phyloP scores from a whole-genome alignment of 2,329 filamentous ascomycete genomes.

The Juglanconis sp. region DNA sequence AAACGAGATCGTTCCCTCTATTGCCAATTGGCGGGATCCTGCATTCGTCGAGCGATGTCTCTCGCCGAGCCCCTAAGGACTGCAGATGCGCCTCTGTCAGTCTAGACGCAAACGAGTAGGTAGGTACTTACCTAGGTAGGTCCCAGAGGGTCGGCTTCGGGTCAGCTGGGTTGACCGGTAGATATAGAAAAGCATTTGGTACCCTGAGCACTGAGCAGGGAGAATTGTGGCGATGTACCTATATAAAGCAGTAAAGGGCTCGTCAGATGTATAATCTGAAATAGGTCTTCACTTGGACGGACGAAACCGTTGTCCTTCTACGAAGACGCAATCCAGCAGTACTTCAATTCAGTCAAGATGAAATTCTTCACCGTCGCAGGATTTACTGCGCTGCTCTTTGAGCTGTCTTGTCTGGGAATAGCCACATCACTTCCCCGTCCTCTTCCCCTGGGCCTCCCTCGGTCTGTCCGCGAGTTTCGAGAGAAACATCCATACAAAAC shows the following conservation, averaged over 20 bases:
- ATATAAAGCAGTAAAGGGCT: too few species aligned
- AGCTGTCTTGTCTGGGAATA: slow-evolving; percentile 21
- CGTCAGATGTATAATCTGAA: neutral
- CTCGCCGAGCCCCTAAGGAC: neutral
- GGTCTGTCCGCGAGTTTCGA: slow-evolving; percentile 35
- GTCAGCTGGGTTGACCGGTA: neutral
- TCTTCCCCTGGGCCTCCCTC: slow-evolving; percentile 31
- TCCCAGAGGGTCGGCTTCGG: neutral
- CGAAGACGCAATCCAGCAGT: neutral
- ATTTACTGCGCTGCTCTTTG: slow-evolving; percentile 20
- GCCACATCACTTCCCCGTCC: slow-evolving; percentile 17
- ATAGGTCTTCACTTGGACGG: neutral
- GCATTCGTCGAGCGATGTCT: neutral
- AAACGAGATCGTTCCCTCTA: neutral
- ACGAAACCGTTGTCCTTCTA: neutral
- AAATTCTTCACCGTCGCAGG: slow-evolving; percentile 16
- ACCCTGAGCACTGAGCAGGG: too few species aligned
- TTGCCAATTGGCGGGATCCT: neutral
- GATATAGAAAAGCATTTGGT: neutral
- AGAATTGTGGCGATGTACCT: too few species aligned
- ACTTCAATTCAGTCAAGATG: slow-evolving; percentile 17
- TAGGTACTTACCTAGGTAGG: too few species aligned
- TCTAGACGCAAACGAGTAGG: too few species aligned
- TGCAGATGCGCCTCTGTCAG: too few species aligned
- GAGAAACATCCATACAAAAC: slow-evolving; percentile 34